Evolutionary conservation across 768 basidiomycete species (phyloP), one percentile per base, ranked within the genome.

Genomic region (Termitomyces sp.): DNA sequence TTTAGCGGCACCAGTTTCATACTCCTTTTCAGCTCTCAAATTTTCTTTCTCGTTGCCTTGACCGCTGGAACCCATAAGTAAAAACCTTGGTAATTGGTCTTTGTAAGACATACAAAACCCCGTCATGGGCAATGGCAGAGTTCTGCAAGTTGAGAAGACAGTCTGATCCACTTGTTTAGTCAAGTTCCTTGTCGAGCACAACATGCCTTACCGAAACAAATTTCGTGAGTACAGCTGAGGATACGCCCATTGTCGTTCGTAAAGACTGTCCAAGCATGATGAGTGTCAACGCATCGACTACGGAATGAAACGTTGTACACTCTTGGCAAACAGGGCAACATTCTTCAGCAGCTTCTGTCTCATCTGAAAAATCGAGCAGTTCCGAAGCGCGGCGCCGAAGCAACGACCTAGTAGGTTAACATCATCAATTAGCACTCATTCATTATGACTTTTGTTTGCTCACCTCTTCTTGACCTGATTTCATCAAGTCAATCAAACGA

Each of bases 241-340:
- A 92, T 69, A 7, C 82, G 76, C 1, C 86, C 85, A 57, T 75
- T 82, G 50, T 79, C 72, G 16, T 73, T 73, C 31, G 74, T 70
- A 55, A 80, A 78, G 56, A 81, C 81, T 81, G 60, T 51, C 8
- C 20, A 45, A 57, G 36, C 16, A 33, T 22, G 29, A 36, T 33
- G 26, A 34, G 33, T 2, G 10, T 31, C 3, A 24, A 12, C 6
- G 5, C 4, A 49, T 36, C 31, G 15, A 28, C 26, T 15, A 47
- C 22, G 42, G 24, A 33, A 45, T 24, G 15, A 52, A 20, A 31
- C 31, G 3, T n/a, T 12, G 45, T 64, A 86, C 85, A 68, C 51
- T 92, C 90, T 54, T 79, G 72, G 66, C 91, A 93, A 37, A 86
- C 79, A 0, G 86, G 79, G 62, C 91, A 93, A 42, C 70, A 73